These are phyloP conservation scores for Drechslerella dactyloides DNA, from an alignment of 2,329 filamentous ascomycete genomes.

Conservation along the genomic window DNA sequence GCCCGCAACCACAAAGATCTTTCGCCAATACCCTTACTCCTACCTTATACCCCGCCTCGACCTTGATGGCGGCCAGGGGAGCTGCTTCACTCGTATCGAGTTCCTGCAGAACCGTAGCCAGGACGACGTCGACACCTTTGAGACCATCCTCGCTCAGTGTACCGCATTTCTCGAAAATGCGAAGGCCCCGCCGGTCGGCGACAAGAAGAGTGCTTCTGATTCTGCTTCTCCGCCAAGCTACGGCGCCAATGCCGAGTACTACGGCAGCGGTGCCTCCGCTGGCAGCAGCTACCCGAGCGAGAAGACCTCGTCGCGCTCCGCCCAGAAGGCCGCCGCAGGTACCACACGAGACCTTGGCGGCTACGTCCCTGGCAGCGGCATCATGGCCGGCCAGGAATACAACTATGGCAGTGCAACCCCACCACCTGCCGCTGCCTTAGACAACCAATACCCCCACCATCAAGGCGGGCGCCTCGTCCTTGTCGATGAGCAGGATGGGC, in stretches of 20 bases:
- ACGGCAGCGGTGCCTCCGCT: not conserved
- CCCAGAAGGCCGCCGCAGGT: conserved; percentile 18
- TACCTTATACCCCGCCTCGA: conserved; percentile 97
- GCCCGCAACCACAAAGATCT: conserved; percentile 95
- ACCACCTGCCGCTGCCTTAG: conserved; percentile 15
- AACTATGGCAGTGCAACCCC: conserved; percentile 6
- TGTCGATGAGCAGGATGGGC: conserved; percentile 93
- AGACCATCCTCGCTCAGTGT: conserved; percentile 97
- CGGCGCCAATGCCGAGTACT: conserved; percentile 26
- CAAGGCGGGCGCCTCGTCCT: conserved; percentile 78
- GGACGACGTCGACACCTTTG: conserved; percentile 93
- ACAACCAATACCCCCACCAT: conserved; percentile 2
- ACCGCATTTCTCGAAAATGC: conserved; percentile 91
- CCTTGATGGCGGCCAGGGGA: conserved; percentile 72
- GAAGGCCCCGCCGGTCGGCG: conserved; percentile 64
- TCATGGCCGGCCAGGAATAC: conserved; percentile 39
- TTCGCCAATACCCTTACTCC: conserved; percentile 89
- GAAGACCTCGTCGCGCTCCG: conserved; percentile 29
- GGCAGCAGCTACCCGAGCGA: conserved; percentile 10
- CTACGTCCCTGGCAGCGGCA: conserved; percentile 42
- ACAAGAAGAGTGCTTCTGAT: conserved; percentile 55
- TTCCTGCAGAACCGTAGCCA: conserved; percentile 80
- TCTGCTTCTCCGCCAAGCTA: conserved; percentile 24
- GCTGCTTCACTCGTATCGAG: conserved; percentile 90
- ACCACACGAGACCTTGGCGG: conserved; percentile 36